These are phyloP conservation scores for Cryptosporidium ubiquitum DNA, from an alignment of 169 alveolate genomes.

Conservation along the genomic window DNA sequence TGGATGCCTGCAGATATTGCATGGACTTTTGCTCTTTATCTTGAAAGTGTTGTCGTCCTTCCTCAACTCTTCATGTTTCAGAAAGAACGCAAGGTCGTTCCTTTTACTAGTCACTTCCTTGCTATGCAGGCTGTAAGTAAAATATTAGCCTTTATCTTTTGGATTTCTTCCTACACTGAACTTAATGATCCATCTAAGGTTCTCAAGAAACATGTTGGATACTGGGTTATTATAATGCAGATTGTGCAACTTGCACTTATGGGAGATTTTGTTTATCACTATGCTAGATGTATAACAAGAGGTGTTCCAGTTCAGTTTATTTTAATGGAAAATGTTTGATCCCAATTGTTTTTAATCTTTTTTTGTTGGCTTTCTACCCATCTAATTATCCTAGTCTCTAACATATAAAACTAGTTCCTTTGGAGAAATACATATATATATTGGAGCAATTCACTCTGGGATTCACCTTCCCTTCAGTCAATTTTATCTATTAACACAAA, in stretches of 20 bases:
- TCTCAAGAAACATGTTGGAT: slow-evolving; percentile 89
- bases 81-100: slow-evolving; percentile 88
- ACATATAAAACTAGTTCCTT: background rate
- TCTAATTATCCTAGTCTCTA: background rate
- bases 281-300: slow-evolving; percentile 86
- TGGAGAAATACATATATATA: background rate
- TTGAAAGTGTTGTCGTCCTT: slow-evolving; percentile 90
- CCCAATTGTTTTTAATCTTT: background rate
- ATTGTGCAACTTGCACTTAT: slow-evolving; percentile 87
- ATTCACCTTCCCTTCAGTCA: background rate
- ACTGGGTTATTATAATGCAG: slow-evolving; percentile 89
- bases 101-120: slow-evolving; percentile 92
- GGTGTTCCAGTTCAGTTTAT: slow-evolving; percentile 87
- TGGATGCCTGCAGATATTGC: slow-evolving; percentile 88
- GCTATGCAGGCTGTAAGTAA: slow-evolving; percentile 92
- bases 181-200: slow-evolving; percentile 82
- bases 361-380: background rate
- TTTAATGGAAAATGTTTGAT: slow-evolving; percentile 85
- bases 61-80: slow-evolving; percentile 93
- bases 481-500: background rate
- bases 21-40: slow-evolving; percentile 93
- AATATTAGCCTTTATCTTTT: slow-evolving; percentile 89
- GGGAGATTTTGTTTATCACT: slow-evolving; percentile 91
- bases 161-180: slow-evolving; percentile 91
- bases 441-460: background rate